Percentiles rank a stretch among this genome's conserved stretches.
Evolutionary conservation across 2,329 filamentous ascomycete species (phyloP).

Genomic region (Macroventuria anomochaeta): DNA sequence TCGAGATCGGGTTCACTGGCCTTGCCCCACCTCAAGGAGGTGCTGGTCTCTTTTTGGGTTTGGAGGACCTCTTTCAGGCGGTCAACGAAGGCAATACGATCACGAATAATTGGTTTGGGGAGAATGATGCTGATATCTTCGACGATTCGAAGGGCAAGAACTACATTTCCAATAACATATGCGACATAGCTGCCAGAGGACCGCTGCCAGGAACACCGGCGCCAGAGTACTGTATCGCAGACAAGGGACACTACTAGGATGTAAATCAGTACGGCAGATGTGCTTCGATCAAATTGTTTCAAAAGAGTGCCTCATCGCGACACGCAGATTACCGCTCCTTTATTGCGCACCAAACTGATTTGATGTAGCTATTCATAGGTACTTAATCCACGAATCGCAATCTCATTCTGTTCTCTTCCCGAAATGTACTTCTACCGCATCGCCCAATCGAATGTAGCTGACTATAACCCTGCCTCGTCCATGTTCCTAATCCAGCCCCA

Average conservation of each 20-base stretch:
- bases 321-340: too few relatives aligned
- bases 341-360: too few relatives aligned
- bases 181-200: background rate
- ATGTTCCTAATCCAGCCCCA: constrained; percentile 53
- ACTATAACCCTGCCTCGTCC: constrained; percentile 51
- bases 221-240: background rate
- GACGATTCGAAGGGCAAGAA: background rate
- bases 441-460: background rate
- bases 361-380: too few relatives aligned
- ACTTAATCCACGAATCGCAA: too few relatives aligned
- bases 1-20: constrained; percentile 5
- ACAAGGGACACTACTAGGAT: too few relatives aligned
- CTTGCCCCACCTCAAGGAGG: background rate
- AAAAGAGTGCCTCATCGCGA: too few relatives aligned
- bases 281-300: too few relatives aligned
- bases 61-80: background rate
- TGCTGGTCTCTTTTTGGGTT: background rate
- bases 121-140: constrained; percentile 3
- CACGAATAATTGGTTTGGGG: background rate
- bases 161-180: background rate
- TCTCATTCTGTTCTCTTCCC: too few relatives aligned
- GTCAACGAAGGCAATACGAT: background rate
- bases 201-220: background rate
- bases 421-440: too few relatives aligned
- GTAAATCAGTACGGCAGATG: too few relatives aligned